Evolutionary conservation across 768 basidiomycete species (phyloP).

Genomic region (Hortiboletus campestris): DNA sequence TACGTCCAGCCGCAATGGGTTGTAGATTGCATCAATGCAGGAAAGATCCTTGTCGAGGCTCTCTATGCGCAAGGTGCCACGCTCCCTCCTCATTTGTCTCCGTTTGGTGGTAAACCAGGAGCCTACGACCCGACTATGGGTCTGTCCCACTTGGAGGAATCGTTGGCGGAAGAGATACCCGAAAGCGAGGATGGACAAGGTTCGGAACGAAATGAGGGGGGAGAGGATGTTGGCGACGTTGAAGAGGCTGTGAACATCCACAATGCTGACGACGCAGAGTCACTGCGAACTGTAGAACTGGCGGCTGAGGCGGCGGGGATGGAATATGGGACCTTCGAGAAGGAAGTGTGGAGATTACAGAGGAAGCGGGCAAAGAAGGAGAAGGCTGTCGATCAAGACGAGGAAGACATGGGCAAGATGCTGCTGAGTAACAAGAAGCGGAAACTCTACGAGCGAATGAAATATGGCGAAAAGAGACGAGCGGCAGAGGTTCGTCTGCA

Average conservation of each 20-base stretch:
- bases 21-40: conserved; percentile 90
- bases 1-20: conserved; percentile 98
- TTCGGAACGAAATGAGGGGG: conserved; percentile 18
- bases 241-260: conserved; percentile 29
- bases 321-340: conserved; percentile 77
- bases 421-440: conserved; percentile 95
- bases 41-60: conserved; percentile 81
- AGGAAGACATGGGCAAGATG: conserved; percentile 95
- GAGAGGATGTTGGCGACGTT: conserved; percentile 30
- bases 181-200: conserved; percentile 30
- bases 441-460: conserved; percentile 93
- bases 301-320: conserved; percentile 88
- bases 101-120: conserved; percentile 81
- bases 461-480: conserved; percentile 77
- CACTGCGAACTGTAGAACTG: conserved; percentile 83
- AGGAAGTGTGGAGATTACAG: conserved; percentile 61
- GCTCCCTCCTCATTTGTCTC: conserved; percentile 93
- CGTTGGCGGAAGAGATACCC: conserved; percentile 30
- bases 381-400: conserved; percentile 40
- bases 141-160: conserved; percentile 18
- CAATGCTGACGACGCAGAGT: conserved; percentile 55
- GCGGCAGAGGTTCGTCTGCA: conserved; percentile 65
- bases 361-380: conserved; percentile 38
- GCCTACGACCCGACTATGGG: conserved; percentile 67
- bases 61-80: conserved; percentile 80